Evolutionary conservation across 2,329 filamentous ascomycete genomes (phyloP).

Genomic region (Fusarium pininemorale): DNA sequence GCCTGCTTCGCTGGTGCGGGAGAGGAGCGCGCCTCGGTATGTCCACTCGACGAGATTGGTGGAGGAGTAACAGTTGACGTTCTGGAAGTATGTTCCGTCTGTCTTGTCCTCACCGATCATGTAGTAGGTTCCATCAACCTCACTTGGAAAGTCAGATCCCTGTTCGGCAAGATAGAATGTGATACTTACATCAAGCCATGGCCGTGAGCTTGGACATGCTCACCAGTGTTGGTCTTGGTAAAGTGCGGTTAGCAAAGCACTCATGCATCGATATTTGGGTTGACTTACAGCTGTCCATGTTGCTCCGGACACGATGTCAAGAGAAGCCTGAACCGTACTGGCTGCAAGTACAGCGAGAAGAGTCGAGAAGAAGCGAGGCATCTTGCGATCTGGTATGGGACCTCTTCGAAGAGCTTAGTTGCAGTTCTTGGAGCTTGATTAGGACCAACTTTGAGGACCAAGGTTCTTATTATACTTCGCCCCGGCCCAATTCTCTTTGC

Average conservation of each 20-base stretch:
- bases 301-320: slow-evolving; percentile 55
- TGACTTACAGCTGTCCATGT: slow-evolving; percentile 56
- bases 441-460: neutral
- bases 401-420: neutral
- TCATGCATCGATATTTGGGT: rapidly evolving
- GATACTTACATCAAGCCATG: slow-evolving; percentile 64
- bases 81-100: slow-evolving; percentile 67
- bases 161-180: rapidly evolving
- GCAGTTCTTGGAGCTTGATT: neutral
- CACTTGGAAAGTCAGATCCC: neutral
- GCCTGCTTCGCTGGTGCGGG: slow-evolving; percentile 52
- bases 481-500: neutral
- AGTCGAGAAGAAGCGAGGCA: slow-evolving; percentile 1
- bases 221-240: slow-evolving; percentile 53
- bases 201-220: slow-evolving; percentile 73
- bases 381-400: neutral
- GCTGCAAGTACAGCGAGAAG: slow-evolving; percentile 14
- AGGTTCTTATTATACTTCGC: neutral
- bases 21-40: slow-evolving; percentile 67
- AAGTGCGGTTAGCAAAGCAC: rapidly evolving
- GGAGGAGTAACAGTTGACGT: slow-evolving; percentile 74
- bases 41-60: slow-evolving; percentile 71
- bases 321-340: slow-evolving; percentile 5
- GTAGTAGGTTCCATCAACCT: slow-evolving; percentile 67
- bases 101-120: slow-evolving; percentile 77